phyloP scores from a whole-genome alignment of 768 basidiomycete species.

The Boletus rubroflammeus region DNA sequence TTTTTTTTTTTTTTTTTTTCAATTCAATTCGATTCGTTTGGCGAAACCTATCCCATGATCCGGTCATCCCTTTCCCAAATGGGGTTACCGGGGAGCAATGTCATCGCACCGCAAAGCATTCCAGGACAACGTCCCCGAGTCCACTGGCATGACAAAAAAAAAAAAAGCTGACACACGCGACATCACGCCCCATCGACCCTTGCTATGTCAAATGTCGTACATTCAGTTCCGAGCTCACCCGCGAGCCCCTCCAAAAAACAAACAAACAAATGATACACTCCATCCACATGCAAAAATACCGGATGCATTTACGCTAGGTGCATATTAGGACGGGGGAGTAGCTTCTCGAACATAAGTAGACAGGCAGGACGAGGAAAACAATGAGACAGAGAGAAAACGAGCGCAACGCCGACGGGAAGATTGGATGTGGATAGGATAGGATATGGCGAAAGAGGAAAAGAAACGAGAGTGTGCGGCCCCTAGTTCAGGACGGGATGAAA shows the following conservation, averaged over 20 bases:
- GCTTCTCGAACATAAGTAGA: neutral
- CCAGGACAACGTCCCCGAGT: neutral
- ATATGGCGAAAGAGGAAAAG: neutral
- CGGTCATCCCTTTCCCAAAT: neutral
- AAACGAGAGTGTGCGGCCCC: neutral
- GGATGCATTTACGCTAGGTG: constrained; percentile 27
- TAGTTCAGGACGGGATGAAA: too few relatives aligned
- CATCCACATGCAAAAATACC: constrained; percentile 1
- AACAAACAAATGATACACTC: neutral
- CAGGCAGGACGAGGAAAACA: neutral
- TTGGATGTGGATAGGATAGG: neutral
- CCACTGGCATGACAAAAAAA: neutral
- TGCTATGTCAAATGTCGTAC: neutral
- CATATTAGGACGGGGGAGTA: constrained; percentile 21
- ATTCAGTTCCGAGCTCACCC: neutral
- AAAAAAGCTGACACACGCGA: neutral
- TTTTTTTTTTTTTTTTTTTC: too few relatives aligned
- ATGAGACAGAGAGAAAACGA: neutral
- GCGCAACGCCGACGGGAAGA: neutral
- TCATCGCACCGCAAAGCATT: neutral
- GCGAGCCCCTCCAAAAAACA: neutral
- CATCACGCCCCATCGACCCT: neutral
- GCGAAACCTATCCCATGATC: neutral
- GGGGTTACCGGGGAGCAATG: neutral
- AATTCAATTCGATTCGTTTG: too few relatives aligned